A percentile compares a stretch with the other conserved stretches of the same genome.
Conservation (phyloP, 2,329 filamentous ascomycete species). For the Biscogniauxia marginata region DNA sequence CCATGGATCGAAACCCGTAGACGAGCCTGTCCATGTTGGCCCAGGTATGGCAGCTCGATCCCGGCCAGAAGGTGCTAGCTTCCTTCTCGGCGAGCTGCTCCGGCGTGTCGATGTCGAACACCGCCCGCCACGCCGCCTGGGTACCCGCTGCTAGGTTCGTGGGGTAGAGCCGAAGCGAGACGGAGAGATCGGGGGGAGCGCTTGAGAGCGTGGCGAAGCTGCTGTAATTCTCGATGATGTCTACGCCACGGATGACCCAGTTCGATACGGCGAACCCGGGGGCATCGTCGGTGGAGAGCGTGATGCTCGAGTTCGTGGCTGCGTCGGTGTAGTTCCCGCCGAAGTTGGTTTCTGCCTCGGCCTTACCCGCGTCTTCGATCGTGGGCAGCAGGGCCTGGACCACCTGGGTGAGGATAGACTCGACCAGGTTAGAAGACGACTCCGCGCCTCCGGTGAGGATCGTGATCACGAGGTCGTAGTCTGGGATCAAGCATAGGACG, state of each 20-base stretch:
- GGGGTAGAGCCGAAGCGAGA: conserved; percentile 26
- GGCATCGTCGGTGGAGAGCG: conserved; percentile 37
- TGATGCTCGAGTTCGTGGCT: conserved; percentile 39
- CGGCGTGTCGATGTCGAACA: conserved; percentile 21
- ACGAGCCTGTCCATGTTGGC: conserved; percentile 26
- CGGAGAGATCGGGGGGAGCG: conserved; percentile 6
- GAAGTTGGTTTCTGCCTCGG: conserved; percentile 32
- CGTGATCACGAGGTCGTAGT: conserved; percentile 33
- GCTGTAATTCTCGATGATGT: conserved; percentile 37
- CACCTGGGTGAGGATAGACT: conserved; percentile 26
- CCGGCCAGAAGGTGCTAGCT: conserved; percentile 22
- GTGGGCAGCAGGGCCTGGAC: conserved; percentile 39
- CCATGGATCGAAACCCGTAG: conserved; percentile 28
- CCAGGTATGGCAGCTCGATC: conserved; percentile 26
- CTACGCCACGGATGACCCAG: conserved; percentile 41
- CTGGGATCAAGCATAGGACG: conserved; percentile 31
- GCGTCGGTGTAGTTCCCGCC: conserved; percentile 40
- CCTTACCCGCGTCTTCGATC: conserved; percentile 41
- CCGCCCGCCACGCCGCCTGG: conserved; percentile 22
- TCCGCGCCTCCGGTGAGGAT: conserved; percentile 26
- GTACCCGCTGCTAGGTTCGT: conserved; percentile 19
- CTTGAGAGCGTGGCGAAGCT: conserved; percentile 19
- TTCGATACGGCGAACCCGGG: conserved; percentile 39
- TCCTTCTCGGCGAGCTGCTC: conserved; percentile 23
- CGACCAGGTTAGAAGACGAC: conserved; percentile 21